These are phyloP conservation scores for Hymenoscyphus fraxineus DNA, from an alignment of 2,329 filamentous ascomycete genomes.

Conservation along the genomic window DNA sequence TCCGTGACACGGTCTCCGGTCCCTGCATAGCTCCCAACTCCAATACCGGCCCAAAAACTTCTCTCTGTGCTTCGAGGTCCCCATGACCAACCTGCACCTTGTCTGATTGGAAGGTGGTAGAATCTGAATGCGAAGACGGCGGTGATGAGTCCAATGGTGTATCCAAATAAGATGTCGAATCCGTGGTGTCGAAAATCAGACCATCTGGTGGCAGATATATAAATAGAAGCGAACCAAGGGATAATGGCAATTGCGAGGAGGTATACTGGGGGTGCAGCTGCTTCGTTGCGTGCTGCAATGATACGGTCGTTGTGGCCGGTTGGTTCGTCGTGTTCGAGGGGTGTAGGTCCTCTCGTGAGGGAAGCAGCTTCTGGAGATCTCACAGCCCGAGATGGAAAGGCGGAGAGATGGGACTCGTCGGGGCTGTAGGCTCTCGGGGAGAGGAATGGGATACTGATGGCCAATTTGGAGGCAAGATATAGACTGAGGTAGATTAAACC, in stretches of 20 bases:
- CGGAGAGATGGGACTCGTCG: constrained; percentile 55
- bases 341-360: background rate
- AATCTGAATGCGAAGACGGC: constrained; percentile 75
- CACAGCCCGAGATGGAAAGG: constrained; percentile 67
- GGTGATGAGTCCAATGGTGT: constrained; percentile 67
- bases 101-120: constrained; percentile 76
- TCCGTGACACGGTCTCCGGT: constrained; percentile 14
- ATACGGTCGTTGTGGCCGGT: constrained; percentile 27
- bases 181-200: constrained; percentile 86
- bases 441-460: constrained; percentile 69
- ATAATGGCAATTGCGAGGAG: constrained; percentile 66
- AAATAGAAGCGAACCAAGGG: constrained; percentile 72
- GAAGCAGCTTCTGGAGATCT: constrained; percentile 21
- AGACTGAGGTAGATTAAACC: constrained; percentile 83
- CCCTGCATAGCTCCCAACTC: constrained; percentile 37
- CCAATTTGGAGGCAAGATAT: constrained; percentile 80
- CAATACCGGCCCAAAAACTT: constrained; percentile 76
- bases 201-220: constrained; percentile 81
- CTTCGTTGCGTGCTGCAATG: constrained; percentile 62
- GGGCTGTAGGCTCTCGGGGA: constrained; percentile 44
- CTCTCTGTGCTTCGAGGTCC: constrained; percentile 68
- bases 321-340: constrained; percentile 14
- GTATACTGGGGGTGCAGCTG: constrained; percentile 79
- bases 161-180: constrained; percentile 90
- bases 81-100: constrained; percentile 89